Evolutionary conservation across 495 filamentous ascomycete species (phyloP).

Genomic region (Trichoderma orchidacearum): DNA sequence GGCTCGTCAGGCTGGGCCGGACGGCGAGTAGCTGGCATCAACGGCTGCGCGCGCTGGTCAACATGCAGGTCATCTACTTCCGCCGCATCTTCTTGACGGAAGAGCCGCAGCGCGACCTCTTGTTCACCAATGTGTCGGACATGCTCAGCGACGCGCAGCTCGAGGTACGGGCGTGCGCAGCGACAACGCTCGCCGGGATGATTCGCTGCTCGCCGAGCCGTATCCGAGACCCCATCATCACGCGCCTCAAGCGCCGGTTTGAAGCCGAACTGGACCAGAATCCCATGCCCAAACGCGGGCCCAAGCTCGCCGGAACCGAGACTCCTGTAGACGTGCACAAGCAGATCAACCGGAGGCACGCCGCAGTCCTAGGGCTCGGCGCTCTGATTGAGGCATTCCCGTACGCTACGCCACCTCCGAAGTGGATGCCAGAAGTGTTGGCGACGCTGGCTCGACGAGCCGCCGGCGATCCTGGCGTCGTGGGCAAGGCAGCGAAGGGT

Average conservation of each 20-base stretch:
- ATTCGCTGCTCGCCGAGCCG: conserved; percentile 86
- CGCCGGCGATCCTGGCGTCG: conserved; percentile 77
- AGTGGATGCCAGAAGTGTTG: conserved; percentile 88
- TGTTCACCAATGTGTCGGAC: conserved; percentile 80
- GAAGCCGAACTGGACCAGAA: conserved; percentile 61
- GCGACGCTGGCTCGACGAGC: conserved; percentile 74
- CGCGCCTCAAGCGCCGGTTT: conserved; percentile 64
- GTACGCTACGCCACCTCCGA: conserved; percentile 81
- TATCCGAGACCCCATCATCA: conserved; percentile 64
- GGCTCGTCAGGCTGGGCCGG: conserved; percentile 79
- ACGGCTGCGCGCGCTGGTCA: conserved; percentile 89
- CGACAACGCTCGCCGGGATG: conserved; percentile 90
- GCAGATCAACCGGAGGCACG: conserved; percentile 70
- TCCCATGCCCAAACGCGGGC: conserved; percentile 66
- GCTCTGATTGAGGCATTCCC: conserved; percentile 94
- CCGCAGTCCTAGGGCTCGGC: conserved; percentile 84
- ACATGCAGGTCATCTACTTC: conserved; percentile 99
- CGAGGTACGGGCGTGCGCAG: conserved; percentile 88
- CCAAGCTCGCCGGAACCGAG: conserved; percentile 44
- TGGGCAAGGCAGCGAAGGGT: conserved; percentile 94
- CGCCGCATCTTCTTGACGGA: conserved; percentile 88
- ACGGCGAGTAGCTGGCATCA: conserved; percentile 90
- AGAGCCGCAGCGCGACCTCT: conserved; percentile 54
- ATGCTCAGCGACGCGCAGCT: conserved; percentile 91
- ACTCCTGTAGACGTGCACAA: conserved; percentile 69